These are phyloP conservation scores for Solanum virginianum DNA, from an alignment of 257 asterid species.

Conservation along the genomic window DNA sequence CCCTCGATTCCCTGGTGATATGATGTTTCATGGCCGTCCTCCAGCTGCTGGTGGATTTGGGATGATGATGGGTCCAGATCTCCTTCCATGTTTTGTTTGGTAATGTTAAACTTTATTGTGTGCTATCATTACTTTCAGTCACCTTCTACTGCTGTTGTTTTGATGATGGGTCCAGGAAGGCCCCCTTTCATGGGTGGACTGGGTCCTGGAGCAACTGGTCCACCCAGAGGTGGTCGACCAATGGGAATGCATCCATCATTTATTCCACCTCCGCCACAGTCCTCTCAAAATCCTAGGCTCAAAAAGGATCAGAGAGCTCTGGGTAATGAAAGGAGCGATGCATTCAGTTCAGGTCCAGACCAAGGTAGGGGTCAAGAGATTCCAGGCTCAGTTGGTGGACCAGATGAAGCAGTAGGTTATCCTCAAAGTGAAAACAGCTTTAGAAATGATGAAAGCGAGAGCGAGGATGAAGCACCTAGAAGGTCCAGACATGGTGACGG, in stretches of 20 bases:
- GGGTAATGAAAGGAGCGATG: constrained; percentile 26
- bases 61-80: constrained; percentile 62
- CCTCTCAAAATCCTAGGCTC: constrained; percentile 32
- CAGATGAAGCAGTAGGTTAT: constrained; percentile 23
- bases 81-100: not conserved
- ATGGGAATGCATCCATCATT: constrained; percentile 26
- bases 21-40: constrained; percentile 80
- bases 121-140: not conserved
- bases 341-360: constrained; percentile 24
- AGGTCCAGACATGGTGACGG: constrained; percentile 65
- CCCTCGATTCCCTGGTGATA: constrained; percentile 73
- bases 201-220: constrained; percentile 26
- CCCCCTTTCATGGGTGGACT: constrained; percentile 53
- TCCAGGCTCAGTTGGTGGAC: constrained; percentile 23
- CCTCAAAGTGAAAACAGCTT: constrained; percentile 23
- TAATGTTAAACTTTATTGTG: not conserved
- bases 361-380: constrained; percentile 49
- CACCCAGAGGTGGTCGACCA: constrained; percentile 40
- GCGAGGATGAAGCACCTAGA: constrained; percentile 74
- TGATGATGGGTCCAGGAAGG: constrained; percentile 76
- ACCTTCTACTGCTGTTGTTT: not conserved
- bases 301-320: constrained; percentile 44
- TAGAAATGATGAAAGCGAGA: constrained; percentile 46
- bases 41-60: constrained; percentile 51
- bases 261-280: constrained; percentile 33